phyloP scores from a whole-genome alignment of 495 filamentous ascomycete genomes.

The Xylona heveae region DNA sequence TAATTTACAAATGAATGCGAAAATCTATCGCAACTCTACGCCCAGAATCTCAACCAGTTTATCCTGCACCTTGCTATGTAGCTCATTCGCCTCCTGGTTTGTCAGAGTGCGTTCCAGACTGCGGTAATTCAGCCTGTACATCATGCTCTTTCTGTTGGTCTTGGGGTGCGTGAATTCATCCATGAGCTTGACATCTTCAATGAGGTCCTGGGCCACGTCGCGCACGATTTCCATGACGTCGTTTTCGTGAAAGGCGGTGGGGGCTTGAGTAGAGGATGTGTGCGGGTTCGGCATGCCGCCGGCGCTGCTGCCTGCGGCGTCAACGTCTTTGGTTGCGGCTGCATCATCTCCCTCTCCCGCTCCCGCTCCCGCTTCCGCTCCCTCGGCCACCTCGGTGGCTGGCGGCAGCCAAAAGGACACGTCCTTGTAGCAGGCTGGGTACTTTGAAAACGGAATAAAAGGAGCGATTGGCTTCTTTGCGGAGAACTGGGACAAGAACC shows the following conservation, averaged over 20 bases:
- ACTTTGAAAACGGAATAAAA: constrained; percentile 73
- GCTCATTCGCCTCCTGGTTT: constrained; percentile 49
- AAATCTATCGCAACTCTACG: constrained; percentile 53
- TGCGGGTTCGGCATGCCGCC: constrained; percentile 25
- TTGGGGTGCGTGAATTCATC: constrained; percentile 86
- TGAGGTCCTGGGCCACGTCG: constrained; percentile 53
- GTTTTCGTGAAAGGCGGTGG: constrained; percentile 59
- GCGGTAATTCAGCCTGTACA: constrained; percentile 82
- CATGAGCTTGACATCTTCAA: constrained; percentile 65
- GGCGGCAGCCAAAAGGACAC: constrained; percentile 77
- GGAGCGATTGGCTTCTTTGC: constrained; percentile 28
- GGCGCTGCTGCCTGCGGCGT: constrained; percentile 26
- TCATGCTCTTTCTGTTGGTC: constrained; percentile 60
- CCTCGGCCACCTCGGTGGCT: too few relatives aligned
- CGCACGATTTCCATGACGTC: constrained; percentile 92
- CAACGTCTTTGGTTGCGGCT: too few relatives aligned
- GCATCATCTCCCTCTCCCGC: too few relatives aligned
- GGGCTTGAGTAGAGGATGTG: constrained; percentile 2
- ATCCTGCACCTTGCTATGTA: constrained; percentile 45
- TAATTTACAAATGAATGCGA: too few relatives aligned
- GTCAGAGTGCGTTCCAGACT: constrained; percentile 77
- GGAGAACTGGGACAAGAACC: constrained; percentile 66
- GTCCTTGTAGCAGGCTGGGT: constrained; percentile 74
- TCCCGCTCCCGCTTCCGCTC: constrained; percentile 8
- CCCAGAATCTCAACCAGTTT: constrained; percentile 45